Conservation (phyloP, 331 rosid species). For the Phaseolus coccineus region DNA sequence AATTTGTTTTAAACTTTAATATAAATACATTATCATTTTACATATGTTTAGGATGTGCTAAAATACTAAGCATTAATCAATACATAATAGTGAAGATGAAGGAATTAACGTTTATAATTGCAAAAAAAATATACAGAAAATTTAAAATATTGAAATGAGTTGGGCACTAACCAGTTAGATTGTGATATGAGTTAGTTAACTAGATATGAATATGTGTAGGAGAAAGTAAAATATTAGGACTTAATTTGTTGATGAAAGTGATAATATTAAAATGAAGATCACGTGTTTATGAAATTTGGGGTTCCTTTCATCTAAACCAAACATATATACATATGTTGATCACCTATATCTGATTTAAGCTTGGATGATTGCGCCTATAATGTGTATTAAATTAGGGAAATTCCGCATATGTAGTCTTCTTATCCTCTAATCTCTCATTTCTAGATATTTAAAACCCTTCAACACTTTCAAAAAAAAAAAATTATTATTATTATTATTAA, state of each 20-base stretch:
- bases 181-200: background rate
- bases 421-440: slow-evolving; percentile 35
- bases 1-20: background rate
- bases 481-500: background rate
- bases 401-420: slow-evolving; percentile 7
- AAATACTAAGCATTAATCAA: background rate
- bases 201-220: background rate
- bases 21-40: no score
- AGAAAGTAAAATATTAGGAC: background rate
- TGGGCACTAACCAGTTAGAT: background rate
- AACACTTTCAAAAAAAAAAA: background rate
- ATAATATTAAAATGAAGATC: background rate
- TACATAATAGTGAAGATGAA: background rate
- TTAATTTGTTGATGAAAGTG: background rate
- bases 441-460: slow-evolving; percentile 11
- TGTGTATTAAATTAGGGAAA: background rate
- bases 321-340: background rate
- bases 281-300: slow-evolving; percentile 27
- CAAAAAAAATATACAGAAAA: background rate
- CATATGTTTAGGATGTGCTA: background rate
- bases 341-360: slow-evolving; percentile 1
- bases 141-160: background rate
- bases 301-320: slow-evolving; percentile 1
- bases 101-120: background rate
- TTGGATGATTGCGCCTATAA: background rate